Conservation (phyloP, 2,329 filamentous ascomycete species). For the Venturia nashicola region DNA sequence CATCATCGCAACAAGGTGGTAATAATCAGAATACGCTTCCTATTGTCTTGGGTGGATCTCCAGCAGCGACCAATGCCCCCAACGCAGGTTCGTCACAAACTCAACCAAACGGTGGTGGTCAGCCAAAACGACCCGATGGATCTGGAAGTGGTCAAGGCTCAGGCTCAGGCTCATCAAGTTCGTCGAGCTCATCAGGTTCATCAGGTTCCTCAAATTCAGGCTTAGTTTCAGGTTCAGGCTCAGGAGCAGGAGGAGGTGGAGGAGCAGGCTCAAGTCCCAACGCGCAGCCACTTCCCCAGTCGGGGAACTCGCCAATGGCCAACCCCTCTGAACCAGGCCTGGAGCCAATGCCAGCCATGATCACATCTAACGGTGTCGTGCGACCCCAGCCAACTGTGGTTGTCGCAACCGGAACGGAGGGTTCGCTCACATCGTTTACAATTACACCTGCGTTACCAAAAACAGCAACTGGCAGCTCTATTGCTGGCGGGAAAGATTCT, state of each 20-base stretch:
- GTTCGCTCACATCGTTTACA: neutral
- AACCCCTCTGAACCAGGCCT: neutral
- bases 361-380: neutral
- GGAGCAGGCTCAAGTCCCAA: neutral
- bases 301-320: neutral
- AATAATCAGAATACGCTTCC: neutral
- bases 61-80: neutral
- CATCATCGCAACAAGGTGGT: neutral
- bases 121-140: constrained; percentile 3
- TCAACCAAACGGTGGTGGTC: neutral
- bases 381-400: neutral
- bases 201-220: neutral
- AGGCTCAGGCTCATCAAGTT: neutral
- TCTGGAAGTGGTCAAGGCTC: neutral
- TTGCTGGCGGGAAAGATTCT: neutral
- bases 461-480: neutral
- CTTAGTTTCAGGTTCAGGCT: neutral
- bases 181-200: neutral
- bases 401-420: neutral
- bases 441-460: neutral
- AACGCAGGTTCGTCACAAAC: neutral
- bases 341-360: neutral
- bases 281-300: neutral
- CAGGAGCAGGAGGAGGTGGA: neutral
- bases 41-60: neutral